Evolutionary conservation across 2,329 filamentous ascomycete genomes (phyloP).

Genomic region (Xylariaceae sp.): DNA sequence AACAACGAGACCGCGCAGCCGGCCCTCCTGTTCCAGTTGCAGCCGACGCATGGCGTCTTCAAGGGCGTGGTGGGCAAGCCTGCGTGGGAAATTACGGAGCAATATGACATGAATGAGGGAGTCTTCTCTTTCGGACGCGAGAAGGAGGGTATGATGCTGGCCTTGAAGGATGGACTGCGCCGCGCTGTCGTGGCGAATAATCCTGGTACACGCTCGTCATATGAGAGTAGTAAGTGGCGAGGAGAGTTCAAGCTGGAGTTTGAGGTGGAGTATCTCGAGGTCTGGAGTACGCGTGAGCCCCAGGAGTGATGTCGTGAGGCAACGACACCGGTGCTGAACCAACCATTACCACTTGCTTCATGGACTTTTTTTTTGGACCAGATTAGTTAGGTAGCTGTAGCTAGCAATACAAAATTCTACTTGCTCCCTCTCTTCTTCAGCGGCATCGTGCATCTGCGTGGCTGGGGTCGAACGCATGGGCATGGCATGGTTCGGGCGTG

Average conservation of each 20-base stretch:
- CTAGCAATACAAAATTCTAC: no score
- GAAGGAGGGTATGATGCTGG: background rate
- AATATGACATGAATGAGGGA: background rate
- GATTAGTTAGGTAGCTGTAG: no score
- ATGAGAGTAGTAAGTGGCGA: background rate
- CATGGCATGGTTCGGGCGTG: no score
- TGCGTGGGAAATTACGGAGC: background rate
- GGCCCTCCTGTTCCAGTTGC: background rate
- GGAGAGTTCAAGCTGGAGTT: background rate
- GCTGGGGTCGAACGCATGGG: no score
- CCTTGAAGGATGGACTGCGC: background rate
- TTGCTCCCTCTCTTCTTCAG: no score
- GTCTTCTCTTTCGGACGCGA: background rate
- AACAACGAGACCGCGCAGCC: background rate
- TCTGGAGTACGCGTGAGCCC: background rate
- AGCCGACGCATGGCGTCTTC: background rate
- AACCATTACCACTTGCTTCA: no score
- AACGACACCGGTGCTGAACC: no score
- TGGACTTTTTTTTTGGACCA: no score
- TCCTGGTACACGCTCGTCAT: background rate
- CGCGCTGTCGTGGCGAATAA: background rate
- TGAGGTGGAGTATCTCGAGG: background rate
- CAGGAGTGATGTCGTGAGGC: background rate
- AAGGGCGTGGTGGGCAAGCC: slow-evolving; percentile 1
- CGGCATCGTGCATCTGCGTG: no score